These are phyloP conservation scores for Dendryphion nanum DNA, from an alignment of 2,329 filamentous ascomycete species.

Conservation along the genomic window DNA sequence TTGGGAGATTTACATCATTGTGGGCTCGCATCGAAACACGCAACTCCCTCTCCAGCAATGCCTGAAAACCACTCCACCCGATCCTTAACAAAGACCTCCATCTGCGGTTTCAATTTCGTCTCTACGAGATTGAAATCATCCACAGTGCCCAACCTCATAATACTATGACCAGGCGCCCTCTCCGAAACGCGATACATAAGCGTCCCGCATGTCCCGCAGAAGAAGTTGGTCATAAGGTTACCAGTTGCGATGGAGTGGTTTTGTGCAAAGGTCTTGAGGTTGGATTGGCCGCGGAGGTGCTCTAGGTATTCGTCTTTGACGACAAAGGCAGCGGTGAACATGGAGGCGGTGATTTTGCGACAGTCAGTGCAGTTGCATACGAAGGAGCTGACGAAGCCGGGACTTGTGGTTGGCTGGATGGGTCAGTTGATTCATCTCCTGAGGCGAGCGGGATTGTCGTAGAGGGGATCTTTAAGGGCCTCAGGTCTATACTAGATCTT, in stretches of 20 bases:
- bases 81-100: constrained; percentile 37
- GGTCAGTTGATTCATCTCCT: too few species aligned
- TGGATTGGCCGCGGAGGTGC: constrained; percentile 51
- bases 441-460: too few species aligned
- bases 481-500: too few species aligned
- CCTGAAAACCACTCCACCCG: not conserved
- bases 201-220: constrained; percentile 58
- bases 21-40: not conserved
- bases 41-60: not conserved
- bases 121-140: constrained; percentile 59
- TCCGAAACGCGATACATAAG: constrained; percentile 56
- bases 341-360: constrained; percentile 59
- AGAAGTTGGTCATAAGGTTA: constrained; percentile 58
- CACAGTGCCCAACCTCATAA: constrained; percentile 57
- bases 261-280: constrained; percentile 48
- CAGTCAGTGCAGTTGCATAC: constrained; percentile 60
- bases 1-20: too few species aligned
- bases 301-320: constrained; percentile 45
- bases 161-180: constrained; percentile 44
- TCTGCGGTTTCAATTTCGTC: constrained; percentile 52
- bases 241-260: constrained; percentile 37
- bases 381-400: constrained; percentile 48
- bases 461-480: too few species aligned
- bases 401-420: constrained; percentile 43
- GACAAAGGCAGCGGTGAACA: constrained; percentile 58